Evolutionary conservation across 345 rosid genomes (phyloP).

Genomic region (Clausena lansium): DNA sequence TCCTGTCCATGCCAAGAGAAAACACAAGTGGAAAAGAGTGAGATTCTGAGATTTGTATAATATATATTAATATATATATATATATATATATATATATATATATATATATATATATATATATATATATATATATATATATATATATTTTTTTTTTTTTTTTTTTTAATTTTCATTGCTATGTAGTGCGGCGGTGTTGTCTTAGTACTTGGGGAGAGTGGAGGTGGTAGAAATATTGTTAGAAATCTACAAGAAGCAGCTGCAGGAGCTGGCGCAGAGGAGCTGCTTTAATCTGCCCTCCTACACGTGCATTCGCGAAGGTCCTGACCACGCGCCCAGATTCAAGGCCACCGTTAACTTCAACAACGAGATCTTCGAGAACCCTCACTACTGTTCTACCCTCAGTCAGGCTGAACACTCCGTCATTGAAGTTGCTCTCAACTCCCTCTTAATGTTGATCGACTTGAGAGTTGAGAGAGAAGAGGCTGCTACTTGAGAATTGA

Average conservation of each 20-base stretch:
- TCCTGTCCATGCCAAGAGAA: neutral
- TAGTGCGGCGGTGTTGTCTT: too few species aligned
- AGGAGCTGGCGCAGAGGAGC: conserved; percentile 99
- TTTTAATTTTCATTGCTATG: too few species aligned
- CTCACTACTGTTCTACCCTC: conserved; percentile 93
- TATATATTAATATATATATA: too few species aligned
- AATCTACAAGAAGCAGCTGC: conserved; percentile 99
- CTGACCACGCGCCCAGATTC: conserved; percentile 99
- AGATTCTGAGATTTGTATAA: too few species aligned
- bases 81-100: too few species aligned
- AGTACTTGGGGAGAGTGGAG: too few species aligned
- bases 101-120: too few species aligned
- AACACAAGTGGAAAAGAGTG: neutral
- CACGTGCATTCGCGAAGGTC: conserved; percentile 94
- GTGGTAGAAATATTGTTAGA: conserved; percentile 16
- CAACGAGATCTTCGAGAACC: conserved; percentile 95
- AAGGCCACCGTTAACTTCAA: conserved; percentile 95
- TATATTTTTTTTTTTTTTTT: too few species aligned
- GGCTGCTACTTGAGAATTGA: too few species aligned
- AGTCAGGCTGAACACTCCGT: conserved; percentile 99
- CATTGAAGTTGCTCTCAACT: conserved; percentile 89
- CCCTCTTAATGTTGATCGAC: too few species aligned
- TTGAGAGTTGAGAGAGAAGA: too few species aligned
- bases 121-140: too few species aligned
- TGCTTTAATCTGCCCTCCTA: conserved; percentile 94